Evolutionary conservation across 148 eudicot species (phyloP).

Genomic region (Pouteria glomerata): DNA sequence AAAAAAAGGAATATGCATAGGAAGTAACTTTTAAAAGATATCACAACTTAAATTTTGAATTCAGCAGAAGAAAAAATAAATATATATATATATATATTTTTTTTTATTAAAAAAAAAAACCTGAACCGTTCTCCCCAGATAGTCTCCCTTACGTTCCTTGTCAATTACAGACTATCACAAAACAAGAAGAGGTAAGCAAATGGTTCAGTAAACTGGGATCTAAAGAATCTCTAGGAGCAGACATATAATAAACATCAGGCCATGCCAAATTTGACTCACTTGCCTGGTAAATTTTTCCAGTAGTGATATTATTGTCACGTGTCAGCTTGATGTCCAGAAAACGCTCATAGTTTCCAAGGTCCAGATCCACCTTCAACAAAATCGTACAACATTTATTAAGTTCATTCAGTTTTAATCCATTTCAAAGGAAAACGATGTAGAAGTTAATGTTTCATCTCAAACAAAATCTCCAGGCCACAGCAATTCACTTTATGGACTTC

Average conservation of each 20-base stretch:
- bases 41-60: not conserved
- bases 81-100: too few relatives aligned
- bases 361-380: slow-evolving; percentile 80
- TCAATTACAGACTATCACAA: slow-evolving; percentile 67
- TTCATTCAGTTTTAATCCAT: not conserved
- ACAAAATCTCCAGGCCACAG: not conserved
- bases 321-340: slow-evolving; percentile 83
- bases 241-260: not conserved
- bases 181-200: slow-evolving; percentile 10
- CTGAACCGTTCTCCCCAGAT: slow-evolving; percentile 95
- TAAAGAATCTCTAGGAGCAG: not conserved
- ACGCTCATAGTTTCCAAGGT: slow-evolving; percentile 95
- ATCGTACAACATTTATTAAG: not conserved
- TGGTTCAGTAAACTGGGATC: not conserved
- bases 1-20: not conserved
- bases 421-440: not conserved
- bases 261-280: slow-evolving; percentile 9
- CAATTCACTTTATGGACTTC: not conserved
- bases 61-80: slow-evolving; percentile 6
- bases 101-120: too few relatives aligned
- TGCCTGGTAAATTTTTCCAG: slow-evolving; percentile 93
- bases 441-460: not conserved
- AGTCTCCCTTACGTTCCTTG: slow-evolving; percentile 94
- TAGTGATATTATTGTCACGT: slow-evolving; percentile 84
- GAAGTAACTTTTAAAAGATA: not conserved